A percentile compares a stretch with the other conserved stretches of the same genome.
phyloP scores from a whole-genome alignment of 305 asterid genomes.

The Rubia tinctorum region DNA sequence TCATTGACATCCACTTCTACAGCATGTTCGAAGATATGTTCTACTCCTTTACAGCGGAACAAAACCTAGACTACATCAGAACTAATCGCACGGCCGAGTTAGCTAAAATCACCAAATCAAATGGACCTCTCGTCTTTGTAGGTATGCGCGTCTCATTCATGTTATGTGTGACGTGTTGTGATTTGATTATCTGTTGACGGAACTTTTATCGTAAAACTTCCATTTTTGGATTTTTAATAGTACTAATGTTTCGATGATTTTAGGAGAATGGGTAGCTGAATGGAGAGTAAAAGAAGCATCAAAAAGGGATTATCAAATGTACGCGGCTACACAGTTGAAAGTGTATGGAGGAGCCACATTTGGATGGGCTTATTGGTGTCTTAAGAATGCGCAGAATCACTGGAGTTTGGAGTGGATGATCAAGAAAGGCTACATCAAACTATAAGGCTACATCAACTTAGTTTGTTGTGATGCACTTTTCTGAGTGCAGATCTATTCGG shows the following conservation, averaged over 20 bases:
- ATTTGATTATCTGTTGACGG: no score
- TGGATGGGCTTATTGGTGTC: constrained; percentile 64
- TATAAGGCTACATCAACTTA: not conserved
- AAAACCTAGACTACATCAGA: constrained; percentile 48
- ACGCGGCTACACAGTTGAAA: constrained; percentile 39
- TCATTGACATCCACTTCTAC: constrained; percentile 65
- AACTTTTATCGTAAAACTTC: no score
- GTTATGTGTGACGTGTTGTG: no score
- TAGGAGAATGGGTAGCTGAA: constrained; percentile 52
- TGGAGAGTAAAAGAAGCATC: constrained; percentile 22
- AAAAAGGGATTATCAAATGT: constrained; percentile 38
- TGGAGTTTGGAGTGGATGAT: constrained; percentile 91
- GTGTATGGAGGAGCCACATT: constrained; percentile 50
- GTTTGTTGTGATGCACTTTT: not conserved
- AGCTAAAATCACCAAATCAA: not conserved
- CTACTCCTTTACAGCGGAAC: constrained; percentile 35
- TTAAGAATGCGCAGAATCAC: constrained; percentile 34
- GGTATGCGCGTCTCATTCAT: constrained; percentile 22
- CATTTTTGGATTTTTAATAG: no score
- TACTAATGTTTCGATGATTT: not conserved
- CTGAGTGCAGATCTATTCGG: no score
- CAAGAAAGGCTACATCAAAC: constrained; percentile 46
- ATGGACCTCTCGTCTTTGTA: constrained; percentile 16
- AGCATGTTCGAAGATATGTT: constrained; percentile 40
- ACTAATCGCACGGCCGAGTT: constrained; percentile 36